Percentiles rank a stretch among this genome's conserved stretches.
phyloP scores from a whole-genome alignment of 768 basidiomycete species.

The Gloeostereum incarnatum region DNA sequence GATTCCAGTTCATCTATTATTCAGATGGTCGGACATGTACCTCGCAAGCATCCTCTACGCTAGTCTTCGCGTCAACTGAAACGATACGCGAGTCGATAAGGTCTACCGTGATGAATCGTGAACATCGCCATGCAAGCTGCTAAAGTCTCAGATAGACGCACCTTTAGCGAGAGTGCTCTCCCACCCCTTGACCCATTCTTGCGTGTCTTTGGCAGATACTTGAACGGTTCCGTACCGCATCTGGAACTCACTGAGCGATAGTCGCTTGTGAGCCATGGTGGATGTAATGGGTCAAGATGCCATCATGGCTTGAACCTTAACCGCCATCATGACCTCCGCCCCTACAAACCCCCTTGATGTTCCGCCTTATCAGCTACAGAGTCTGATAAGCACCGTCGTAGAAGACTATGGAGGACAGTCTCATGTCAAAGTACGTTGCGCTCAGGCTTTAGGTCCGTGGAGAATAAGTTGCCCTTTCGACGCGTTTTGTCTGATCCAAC shows the following conservation, averaged over 20 bases:
- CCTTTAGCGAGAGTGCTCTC: conserved; percentile 46
- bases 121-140: neutral
- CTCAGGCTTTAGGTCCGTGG: conserved; percentile 47
- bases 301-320: too few relatives aligned
- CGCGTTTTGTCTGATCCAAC: neutral
- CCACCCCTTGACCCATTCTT: conserved; percentile 51
- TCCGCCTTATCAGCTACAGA: conserved; percentile 53
- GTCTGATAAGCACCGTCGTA: conserved; percentile 23
- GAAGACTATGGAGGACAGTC: conserved; percentile 11
- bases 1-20: neutral
- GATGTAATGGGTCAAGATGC: too few relatives aligned
- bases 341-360: conserved; percentile 36
- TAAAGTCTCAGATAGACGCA: conserved; percentile 21
- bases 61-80: conserved; percentile 56
- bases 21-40: conserved; percentile 29
- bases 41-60: conserved; percentile 79
- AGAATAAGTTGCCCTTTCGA: neutral
- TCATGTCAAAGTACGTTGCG: conserved; percentile 30
- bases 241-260: too few relatives aligned
- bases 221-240: too few relatives aligned
- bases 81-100: conserved; percentile 64
- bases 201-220: too few relatives aligned
- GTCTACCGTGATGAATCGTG: conserved; percentile 27
- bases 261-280: too few relatives aligned
- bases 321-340: conserved; percentile 24